Evolutionary conservation across 176 grass and related monocot species (phyloP).

Genomic region (Dendrocalamus sinicus): DNA sequence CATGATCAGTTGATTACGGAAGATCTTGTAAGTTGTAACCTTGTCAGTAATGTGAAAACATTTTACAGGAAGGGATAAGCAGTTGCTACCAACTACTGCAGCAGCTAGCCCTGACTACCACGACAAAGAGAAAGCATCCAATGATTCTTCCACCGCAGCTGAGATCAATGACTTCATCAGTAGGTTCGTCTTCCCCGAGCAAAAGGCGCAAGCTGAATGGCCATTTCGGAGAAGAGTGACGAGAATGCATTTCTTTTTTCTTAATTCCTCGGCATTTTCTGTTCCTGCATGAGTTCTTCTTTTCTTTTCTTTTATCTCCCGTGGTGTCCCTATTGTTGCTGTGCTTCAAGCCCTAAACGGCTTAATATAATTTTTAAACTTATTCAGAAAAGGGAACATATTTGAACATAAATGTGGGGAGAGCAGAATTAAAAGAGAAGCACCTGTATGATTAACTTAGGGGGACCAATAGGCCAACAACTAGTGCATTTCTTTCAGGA

Average conservation of each 20-base stretch:
- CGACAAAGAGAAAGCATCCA: not conserved
- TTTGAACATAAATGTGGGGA: slow-evolving; percentile 12
- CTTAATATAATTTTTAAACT: not conserved
- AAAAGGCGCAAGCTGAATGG: slow-evolving; percentile 16
- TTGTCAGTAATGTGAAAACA: not conserved
- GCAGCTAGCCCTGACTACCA: not conserved
- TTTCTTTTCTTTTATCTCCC: not conserved
- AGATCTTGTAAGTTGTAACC: not conserved
- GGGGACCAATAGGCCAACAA: slow-evolving; percentile 7
- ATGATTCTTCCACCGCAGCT: not conserved
- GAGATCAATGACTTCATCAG: not conserved
- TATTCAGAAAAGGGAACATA: not conserved
- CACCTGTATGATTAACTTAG: slow-evolving; percentile 12
- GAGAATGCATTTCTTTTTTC: not conserved
- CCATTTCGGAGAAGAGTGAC: slow-evolving; percentile 24
- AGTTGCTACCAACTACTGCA: slow-evolving; percentile 62
- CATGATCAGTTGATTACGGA: not conserved
- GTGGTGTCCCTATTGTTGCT: not conserved
- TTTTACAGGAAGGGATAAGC: slow-evolving; percentile 57
- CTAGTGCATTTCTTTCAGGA: slow-evolving; percentile 19
- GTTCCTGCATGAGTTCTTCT: slow-evolving; percentile 8
- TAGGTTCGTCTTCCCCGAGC: not conserved
- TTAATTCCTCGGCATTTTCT: not conserved
- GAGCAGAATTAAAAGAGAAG: not conserved
- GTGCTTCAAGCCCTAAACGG: not conserved